Base-by-base conservation (phyloP, 306 rosid species). In the Quercus gilva region DNA sequence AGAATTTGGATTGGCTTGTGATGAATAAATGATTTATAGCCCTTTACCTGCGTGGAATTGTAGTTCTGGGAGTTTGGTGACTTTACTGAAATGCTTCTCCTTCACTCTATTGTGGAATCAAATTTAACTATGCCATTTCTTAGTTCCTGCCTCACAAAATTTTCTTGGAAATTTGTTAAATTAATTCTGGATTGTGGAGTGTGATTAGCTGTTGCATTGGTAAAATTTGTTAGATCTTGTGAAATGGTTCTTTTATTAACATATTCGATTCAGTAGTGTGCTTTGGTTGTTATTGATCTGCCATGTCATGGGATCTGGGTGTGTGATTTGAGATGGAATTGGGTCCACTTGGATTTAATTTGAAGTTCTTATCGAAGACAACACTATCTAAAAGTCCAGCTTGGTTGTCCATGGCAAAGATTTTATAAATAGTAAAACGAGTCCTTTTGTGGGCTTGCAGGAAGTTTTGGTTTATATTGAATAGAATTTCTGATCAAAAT, bases 21-120 rank as follows among this genome's bases (percentile, higher is more conserved):
- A 26, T 26, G 41, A 63, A 5, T 14, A 6, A 64, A 12, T 64
- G 9, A 15, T 15, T 14, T 64, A 6, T 64, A n/a, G 31, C 37
- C 25, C 17, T 58, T 74, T 74, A 55, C 60, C 43, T 77, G 45
- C 5, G 28, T 76, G 71, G 15, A 49, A 74, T 64, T 74, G 15
- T 20, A 29, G 33, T 49, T 35, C 58, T 11, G 51, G 76, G 21
- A 10, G 37, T n/a, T 49, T 69, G 33, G 33, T 28, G 20, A 67
- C 51, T 67, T 4, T 18, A 21, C 28, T n/a, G 15, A 2, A 10
- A 13, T 67, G 71, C 25, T 15, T 67, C 6, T 67, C 26, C 51
- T 31, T 0, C 6, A 67, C 51, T 19, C 19, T 61, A 17, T 49
- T 43, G 23, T 57, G 73, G 43, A 17, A 29, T 31, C 21, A 18